Evolutionary conservation across 371 early-diverging fungal genomes (phyloP), one percentile per base, ranked within the genome.

Genomic region (Mortierella sp.): DNA sequence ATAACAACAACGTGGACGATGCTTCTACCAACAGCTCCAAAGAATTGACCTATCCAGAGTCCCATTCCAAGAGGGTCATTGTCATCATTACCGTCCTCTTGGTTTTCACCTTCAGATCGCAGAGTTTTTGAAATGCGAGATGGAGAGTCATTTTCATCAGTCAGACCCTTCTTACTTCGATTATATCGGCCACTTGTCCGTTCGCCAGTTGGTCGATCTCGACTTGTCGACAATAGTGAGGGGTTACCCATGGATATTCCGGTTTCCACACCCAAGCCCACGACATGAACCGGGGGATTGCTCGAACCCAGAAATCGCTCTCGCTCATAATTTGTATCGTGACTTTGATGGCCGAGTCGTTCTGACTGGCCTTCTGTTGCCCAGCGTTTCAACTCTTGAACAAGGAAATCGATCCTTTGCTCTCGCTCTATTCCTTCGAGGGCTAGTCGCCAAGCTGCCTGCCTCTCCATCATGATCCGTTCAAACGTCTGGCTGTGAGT

Each of bases 341-440:
- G 37, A 4, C 4, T 4, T n/a, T 1, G 26, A 3, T 51, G 32
- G 35, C 22, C 55, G 22, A 57, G 20, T 45, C 32, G 14, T 6
- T 55, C 35, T 1, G n/a, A 22, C 37, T 57, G 39, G 52, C 57
- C 68, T 5, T 62, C 60, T 1, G 24, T 61, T 1, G 78, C 78
- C 73, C 78, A 78, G 12, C 78, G 73, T 22, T 58, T 70, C n/a
- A 78, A 22, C 51, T 78, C 78, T 22, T 73, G 70, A 12, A 78
- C 68, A 30, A 78, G 66, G 43, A 78, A 78, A 43, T 78, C 73
- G 30, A 78, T 70, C 45, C 78, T 49, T 51, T 73, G 73, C 37
- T 78, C 78, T 9, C 78, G 73, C 26, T 78, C 78, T 45, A 78
- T 61, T 3, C 64, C 70, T 35, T 66, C 64, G 3, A 78, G 54